These are phyloP conservation scores for Nannochloropsis salina DNA, from an alignment of 108 stramenopile genomes.

Conservation along the genomic window DNA sequence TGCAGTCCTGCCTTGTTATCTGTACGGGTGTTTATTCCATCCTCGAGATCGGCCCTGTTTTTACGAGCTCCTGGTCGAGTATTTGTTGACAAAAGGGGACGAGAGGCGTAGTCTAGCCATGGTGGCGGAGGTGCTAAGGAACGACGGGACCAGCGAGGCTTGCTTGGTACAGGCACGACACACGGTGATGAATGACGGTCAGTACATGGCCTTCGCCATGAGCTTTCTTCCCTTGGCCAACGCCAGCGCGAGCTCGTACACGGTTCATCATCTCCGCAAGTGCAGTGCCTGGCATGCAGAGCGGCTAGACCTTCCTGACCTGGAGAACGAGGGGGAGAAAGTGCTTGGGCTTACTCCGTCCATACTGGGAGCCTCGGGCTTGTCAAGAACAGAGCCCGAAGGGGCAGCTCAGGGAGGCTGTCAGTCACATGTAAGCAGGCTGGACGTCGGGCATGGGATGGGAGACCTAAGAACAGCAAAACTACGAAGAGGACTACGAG, in stretches of 20 bases:
- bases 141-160: background rate
- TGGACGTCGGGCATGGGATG: too few species aligned
- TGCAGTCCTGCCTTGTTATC: background rate
- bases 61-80: background rate
- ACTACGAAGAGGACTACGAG: too few species aligned
- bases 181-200: background rate
- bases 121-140: background rate
- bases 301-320: background rate
- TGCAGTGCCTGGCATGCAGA: background rate
- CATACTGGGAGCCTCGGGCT: too few species aligned
- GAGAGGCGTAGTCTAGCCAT: background rate
- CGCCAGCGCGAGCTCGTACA: background rate
- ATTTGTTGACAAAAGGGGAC: background rate
- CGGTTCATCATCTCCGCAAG: background rate
- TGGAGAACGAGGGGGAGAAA: background rate
- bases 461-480: too few species aligned
- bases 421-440: too few species aligned
- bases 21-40: background rate
- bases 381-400: too few species aligned
- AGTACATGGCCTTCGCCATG: conserved; percentile 2
- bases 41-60: background rate
- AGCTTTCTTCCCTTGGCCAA: background rate
- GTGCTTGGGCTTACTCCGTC: background rate
- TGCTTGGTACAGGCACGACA: background rate
- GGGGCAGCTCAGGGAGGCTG: too few species aligned